A percentile compares a stretch with the other conserved stretches of the same genome.
Conservation (phyloP, 805 yeast species). For the Vanderwaltozyma yarrowii region DNA sequence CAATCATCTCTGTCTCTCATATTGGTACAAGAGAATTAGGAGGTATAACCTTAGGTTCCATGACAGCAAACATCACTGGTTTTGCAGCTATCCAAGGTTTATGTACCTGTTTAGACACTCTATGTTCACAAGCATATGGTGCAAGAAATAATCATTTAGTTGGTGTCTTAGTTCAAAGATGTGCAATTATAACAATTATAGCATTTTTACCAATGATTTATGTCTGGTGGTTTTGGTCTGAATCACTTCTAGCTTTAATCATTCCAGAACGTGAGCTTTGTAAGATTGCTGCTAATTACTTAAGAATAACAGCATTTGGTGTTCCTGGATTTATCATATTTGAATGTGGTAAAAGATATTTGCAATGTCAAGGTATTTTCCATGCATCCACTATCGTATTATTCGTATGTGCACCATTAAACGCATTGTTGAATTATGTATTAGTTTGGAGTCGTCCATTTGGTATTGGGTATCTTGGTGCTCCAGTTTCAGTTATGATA, state of each 20-base stretch:
- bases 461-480: conserved; percentile 69
- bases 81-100: conserved; percentile 68
- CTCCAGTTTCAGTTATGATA: conserved; percentile 63
- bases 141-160: conserved; percentile 53
- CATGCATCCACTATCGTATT: conserved; percentile 71
- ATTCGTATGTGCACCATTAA: conserved; percentile 62
- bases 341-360: conserved; percentile 62
- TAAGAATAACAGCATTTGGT: conserved; percentile 48
- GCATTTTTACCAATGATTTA: conserved; percentile 44
- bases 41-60: conserved; percentile 63
- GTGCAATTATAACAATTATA: conserved; percentile 49
- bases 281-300: conserved; percentile 46
- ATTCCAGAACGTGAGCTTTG: conserved; percentile 39
- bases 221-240: conserved; percentile 53
- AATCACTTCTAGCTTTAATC: conserved; percentile 35
- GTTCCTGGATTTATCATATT: conserved; percentile 62
- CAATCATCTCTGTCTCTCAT: conserved; percentile 68
- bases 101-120: conserved; percentile 68
- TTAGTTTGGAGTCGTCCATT: conserved; percentile 54
- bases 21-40: conserved; percentile 64
- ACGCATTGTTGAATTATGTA: conserved; percentile 53
- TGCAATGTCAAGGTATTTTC: conserved; percentile 71
- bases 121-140: conserved; percentile 73
- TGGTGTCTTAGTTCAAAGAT: conserved; percentile 59
- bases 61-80: conserved; percentile 72